Conservation (phyloP, 441 rosid species). For the Bocquillonia castaneifolia region DNA sequence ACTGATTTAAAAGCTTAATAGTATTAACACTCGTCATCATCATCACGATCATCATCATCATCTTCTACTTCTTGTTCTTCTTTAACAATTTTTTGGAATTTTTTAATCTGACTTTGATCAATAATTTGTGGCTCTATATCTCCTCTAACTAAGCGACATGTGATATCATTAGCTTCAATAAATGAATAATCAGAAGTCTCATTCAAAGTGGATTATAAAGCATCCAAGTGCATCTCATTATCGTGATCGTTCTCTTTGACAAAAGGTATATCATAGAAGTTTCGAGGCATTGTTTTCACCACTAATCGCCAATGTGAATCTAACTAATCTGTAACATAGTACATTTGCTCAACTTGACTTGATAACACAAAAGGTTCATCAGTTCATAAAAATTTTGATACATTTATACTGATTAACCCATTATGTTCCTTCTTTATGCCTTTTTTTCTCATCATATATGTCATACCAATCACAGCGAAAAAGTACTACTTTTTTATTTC, state of each 20-base stretch:
- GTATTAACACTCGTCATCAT: background rate
- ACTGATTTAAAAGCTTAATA: too few species aligned
- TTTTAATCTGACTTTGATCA: background rate
- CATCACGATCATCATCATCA: background rate
- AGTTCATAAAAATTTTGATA: background rate
- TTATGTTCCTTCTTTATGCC: background rate
- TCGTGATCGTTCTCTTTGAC: background rate
- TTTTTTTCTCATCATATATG: constrained; percentile 1
- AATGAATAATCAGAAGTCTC: background rate
- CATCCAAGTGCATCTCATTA: background rate
- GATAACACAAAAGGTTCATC: background rate
- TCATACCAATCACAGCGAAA: constrained; percentile 7
- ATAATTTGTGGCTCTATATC: background rate
- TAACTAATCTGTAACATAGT: background rate
- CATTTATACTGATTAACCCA: background rate
- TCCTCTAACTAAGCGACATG: background rate
- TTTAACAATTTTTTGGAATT: background rate
- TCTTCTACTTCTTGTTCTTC: background rate
- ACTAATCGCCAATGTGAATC: background rate
- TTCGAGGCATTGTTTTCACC: background rate
- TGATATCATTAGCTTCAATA: background rate
- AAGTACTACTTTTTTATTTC: background rate
- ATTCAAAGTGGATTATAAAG: background rate
- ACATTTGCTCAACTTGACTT: background rate
- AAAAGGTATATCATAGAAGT: background rate